Evolutionary conservation across 805 yeast genomes (phyloP), one percentile per base, ranked within the genome.

Genomic region (Alloascoidea africana): DNA sequence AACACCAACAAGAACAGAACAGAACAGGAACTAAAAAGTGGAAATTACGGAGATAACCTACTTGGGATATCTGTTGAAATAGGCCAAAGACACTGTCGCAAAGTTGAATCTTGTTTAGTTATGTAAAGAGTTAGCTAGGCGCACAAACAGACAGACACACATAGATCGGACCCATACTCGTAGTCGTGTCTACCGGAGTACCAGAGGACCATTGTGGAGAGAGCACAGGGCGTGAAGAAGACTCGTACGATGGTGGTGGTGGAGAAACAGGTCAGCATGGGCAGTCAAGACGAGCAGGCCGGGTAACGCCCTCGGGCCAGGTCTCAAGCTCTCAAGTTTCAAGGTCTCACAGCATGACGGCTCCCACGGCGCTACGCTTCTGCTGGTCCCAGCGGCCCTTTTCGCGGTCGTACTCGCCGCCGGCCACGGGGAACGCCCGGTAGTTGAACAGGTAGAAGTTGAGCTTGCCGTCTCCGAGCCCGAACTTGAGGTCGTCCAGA

Each of bases 371-470:
- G 57, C 95, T 85, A 37, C 77, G 65, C 35, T 60, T 61, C 17
- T 68, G 68, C 13, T 59, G 52, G 37, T 71, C 73, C 23, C 71
- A 62, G 38, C 68, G 68, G 36, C 73, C 71, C n/a, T 8, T 23
- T 2, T 68, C 59, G 35, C 68, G 62, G 6, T 63, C 57, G 41
- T 72, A 74, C 17, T 84, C 58, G 4, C 98, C 98, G 27, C 96
- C 95, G 40, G 64, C 59, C 34, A 91, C 70, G 3, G 85, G 86
- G 58, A 73, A 73, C 3, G 94, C 77, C 52, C 67, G 76, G 64
- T 86, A 91, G 58, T 91, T 91, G 69, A 91, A 91, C 45, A 91
- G 61, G 54, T 91, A 91, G 58, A 81, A 91, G 58, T 91, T 82
- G 52, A 91, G 67, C 51, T 72, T 70, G 0, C 98, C 98, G 55